phyloP scores from a whole-genome alignment of 2,329 filamentous ascomycete genomes.

The Colletotrichum aenigma region DNA sequence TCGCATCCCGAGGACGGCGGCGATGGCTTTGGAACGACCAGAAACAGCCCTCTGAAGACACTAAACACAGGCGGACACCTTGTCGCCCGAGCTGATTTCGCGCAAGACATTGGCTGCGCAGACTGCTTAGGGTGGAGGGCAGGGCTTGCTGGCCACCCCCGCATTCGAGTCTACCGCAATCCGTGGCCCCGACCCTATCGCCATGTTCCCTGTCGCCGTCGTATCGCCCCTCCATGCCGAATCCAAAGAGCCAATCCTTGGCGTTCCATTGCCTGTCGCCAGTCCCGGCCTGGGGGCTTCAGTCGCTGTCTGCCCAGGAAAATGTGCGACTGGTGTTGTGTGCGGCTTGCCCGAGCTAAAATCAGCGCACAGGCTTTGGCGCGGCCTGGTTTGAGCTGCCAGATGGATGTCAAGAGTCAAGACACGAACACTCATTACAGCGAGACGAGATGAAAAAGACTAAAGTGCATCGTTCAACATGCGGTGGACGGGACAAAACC shows the following conservation, averaged over 20 bases:
- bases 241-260: conserved; percentile 1
- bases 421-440: background rate
- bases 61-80: background rate
- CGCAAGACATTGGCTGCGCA: background rate
- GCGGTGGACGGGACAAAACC: background rate
- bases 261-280: background rate
- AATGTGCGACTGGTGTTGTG: background rate
- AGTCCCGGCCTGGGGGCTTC: background rate
- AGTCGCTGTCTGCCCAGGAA: background rate
- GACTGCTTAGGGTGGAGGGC: background rate
- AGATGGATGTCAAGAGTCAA: background rate
- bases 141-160: background rate
- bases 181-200: background rate
- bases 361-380: background rate
- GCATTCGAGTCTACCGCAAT: background rate
- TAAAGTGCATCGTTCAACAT: background rate
- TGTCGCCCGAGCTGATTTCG: background rate
- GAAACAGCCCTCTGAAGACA: background rate
- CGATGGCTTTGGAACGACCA: background rate
- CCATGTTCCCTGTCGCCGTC: conserved; percentile 9
- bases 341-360: background rate
- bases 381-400: background rate
- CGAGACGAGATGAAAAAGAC: background rate
- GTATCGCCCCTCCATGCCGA: conserved; percentile 5
- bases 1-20: background rate